A percentile compares a stretch with the other conserved stretches of the same genome.
These are phyloP conservation scores for Cordyceps cateniannulata DNA, from an alignment of 2,329 filamentous ascomycete genomes.

Conservation along the genomic window DNA sequence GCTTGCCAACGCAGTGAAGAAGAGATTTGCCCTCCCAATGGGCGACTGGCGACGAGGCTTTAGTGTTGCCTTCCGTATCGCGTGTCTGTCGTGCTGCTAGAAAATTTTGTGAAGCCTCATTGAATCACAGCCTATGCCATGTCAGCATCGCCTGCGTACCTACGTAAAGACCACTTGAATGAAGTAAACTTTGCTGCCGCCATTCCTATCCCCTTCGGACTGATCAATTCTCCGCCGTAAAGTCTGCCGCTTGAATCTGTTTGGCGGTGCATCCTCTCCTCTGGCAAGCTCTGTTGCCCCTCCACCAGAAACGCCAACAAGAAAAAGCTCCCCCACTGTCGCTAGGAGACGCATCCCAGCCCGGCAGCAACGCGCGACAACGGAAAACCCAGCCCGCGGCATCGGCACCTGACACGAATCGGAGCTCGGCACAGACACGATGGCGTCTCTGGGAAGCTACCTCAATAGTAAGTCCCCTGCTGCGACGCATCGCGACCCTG, in stretches of 20 bases:
- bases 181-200: not conserved
- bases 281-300: not conserved
- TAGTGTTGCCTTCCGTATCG: not conserved
- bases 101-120: not conserved
- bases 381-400: not conserved
- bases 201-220: not conserved
- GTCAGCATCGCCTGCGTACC: not conserved
- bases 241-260: not conserved
- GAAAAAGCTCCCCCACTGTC: slow-evolving; percentile 18
- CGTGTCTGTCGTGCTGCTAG: not conserved
- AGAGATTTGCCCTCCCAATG: slow-evolving; percentile 18
- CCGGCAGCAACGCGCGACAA: not conserved
- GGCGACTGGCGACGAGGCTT: not conserved
- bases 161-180: not conserved
- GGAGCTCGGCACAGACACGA: slow-evolving; percentile 18
- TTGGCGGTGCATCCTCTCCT: not conserved
- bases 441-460: slow-evolving; percentile 40
- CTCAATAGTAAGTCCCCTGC: slow-evolving; percentile 33
- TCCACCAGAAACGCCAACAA: slow-evolving; percentile 17
- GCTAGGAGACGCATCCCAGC: not conserved
- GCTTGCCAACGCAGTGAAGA: slow-evolving; percentile 34
- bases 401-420: not conserved
- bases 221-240: not conserved
- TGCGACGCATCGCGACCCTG: not conserved
- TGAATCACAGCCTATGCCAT: not conserved